Conservation (phyloP, 805 yeast species). For the Citeromyces matritensis region DNA sequence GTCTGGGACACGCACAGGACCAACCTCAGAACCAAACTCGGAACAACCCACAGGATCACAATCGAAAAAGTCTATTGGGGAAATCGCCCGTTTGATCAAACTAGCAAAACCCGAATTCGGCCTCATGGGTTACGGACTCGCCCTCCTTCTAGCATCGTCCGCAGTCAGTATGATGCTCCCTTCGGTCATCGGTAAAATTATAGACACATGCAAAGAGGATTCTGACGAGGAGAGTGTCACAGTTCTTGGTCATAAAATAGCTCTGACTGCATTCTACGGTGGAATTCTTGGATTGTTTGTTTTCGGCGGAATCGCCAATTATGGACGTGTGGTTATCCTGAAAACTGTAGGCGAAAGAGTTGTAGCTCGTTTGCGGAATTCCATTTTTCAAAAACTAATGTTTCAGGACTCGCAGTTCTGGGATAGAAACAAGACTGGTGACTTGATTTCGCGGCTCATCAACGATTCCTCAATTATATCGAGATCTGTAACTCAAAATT, state of each 20-base stretch:
- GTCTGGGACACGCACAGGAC: too few relatives aligned
- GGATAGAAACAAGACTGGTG: slow-evolving; percentile 85
- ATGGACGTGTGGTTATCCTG: slow-evolving; percentile 63
- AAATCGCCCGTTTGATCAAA: slow-evolving; percentile 29
- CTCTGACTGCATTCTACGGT: slow-evolving; percentile 47
- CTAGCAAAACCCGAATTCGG: slow-evolving; percentile 44
- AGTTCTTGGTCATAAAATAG: slow-evolving; percentile 31
- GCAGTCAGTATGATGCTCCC: slow-evolving; percentile 76
- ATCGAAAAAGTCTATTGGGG: slow-evolving; percentile 8
- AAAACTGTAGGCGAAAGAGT: slow-evolving; percentile 75
- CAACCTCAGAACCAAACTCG: neutral
- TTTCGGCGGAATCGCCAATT: slow-evolving; percentile 66
- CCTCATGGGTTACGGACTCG: slow-evolving; percentile 45
- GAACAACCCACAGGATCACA: neutral
- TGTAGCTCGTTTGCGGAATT: slow-evolving; percentile 70
- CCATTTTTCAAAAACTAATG: slow-evolving; percentile 61
- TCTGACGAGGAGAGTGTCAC: slow-evolving; percentile 9
- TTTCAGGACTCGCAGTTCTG: slow-evolving; percentile 82
- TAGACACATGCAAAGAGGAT: slow-evolving; percentile 46
- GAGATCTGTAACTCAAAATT: slow-evolving; percentile 72
- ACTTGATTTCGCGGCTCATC: slow-evolving; percentile 74
- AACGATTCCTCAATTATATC: slow-evolving; percentile 85
- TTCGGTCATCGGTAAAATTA: slow-evolving; percentile 67
- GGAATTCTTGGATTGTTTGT: slow-evolving; percentile 49
- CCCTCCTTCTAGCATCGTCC: slow-evolving; percentile 54